phyloP scores from a whole-genome alignment of 768 basidiomycete species.

The Suillus spraguei region DNA sequence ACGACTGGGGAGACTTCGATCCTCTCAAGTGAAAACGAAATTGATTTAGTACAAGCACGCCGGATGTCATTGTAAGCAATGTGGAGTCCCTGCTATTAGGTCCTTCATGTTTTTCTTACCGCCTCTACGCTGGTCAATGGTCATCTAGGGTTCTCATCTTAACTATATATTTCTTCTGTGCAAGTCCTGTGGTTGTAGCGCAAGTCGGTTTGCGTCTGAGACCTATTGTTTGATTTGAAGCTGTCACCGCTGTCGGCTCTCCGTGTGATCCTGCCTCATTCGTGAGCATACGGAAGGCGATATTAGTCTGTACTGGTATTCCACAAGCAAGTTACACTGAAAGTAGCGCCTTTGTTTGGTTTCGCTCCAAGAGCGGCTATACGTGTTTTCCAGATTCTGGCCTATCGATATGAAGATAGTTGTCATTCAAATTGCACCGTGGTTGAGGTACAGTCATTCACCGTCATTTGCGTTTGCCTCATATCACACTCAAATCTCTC shows the following conservation, averaged over 20 bases:
- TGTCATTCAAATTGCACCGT: no score
- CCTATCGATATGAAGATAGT: no score
- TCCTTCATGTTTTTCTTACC: neutral
- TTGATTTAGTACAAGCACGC: neutral
- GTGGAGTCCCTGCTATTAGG: neutral
- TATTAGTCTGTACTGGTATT: neutral
- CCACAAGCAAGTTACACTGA: no score
- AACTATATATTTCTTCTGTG: neutral
- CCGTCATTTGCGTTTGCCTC: no score
- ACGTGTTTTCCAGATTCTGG: no score
- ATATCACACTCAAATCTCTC: no score
- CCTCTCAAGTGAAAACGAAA: constrained; percentile 41
- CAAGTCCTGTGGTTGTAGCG: neutral
- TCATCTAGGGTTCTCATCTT: neutral
- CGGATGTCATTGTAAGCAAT: no score
- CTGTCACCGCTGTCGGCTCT: neutral
- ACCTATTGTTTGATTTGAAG: neutral
- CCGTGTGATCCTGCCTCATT: neutral
- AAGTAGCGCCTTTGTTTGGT: no score
- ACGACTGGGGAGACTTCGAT: constrained; percentile 84
- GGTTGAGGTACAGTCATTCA: no score
- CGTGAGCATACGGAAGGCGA: neutral
- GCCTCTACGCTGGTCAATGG: neutral
- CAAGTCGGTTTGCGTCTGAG: neutral
- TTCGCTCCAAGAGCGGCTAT: no score